These are phyloP conservation scores for Pichia cephalocereana DNA, from an alignment of 805 yeast species.

Conservation along the genomic window DNA sequence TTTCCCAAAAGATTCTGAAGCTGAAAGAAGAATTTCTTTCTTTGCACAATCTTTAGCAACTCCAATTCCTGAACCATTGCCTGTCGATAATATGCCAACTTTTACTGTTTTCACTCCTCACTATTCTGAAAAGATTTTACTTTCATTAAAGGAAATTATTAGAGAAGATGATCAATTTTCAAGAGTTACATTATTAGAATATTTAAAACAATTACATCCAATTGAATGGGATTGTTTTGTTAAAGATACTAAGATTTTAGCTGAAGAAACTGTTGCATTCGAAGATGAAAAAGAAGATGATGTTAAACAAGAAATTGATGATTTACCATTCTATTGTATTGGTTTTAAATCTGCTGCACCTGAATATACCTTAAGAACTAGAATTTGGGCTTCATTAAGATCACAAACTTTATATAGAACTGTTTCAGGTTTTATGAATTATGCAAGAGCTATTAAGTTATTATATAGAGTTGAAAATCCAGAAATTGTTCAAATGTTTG, in stretches of 20 bases:
- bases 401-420: conserved; percentile 96
- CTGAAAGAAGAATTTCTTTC: conserved; percentile 98
- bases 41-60: conserved; percentile 98
- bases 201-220: conserved; percentile 90
- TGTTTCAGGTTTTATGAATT: conserved; percentile 97
- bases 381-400: conserved; percentile 98
- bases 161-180: conserved; percentile 97
- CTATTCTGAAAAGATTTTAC: conserved; percentile 86
- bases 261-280: conserved; percentile 85
- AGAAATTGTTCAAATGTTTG: conserved; percentile 94
- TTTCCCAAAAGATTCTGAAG: conserved; percentile 95
- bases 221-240: conserved; percentile 98
- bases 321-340: conserved; percentile 87
- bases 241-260: conserved; percentile 88
- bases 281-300: conserved; percentile 57
- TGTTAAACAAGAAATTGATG: conserved; percentile 78
- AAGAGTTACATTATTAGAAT: conserved; percentile 87
- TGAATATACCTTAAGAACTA: conserved; percentile 88
- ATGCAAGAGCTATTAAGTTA: conserved; percentile 90
- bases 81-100: conserved; percentile 99
- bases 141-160: conserved; percentile 91
- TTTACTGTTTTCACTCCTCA: conserved; percentile 96
- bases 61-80: conserved; percentile 97
- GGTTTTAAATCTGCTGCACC: conserved; percentile 98
- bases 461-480: conserved; percentile 93